These are phyloP conservation scores for Saccharomyces uvarum DNA, from an alignment of 1,139 yeast genomes.

Conservation along the genomic window DNA sequence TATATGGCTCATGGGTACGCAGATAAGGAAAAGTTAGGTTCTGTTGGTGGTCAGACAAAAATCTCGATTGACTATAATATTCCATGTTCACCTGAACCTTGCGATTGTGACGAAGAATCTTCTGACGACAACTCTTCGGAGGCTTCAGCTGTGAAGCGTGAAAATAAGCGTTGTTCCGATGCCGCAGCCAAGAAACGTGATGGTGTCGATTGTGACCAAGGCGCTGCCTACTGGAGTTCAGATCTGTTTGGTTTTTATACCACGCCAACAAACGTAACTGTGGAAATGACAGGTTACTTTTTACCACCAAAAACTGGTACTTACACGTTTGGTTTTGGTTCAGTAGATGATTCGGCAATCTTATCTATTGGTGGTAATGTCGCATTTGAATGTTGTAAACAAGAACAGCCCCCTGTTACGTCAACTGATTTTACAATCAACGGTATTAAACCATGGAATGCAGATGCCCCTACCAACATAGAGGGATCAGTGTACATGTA, in stretches of 20 bases:
- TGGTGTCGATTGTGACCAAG: background rate
- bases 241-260: constrained; percentile 1
- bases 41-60: background rate
- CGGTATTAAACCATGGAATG: constrained; percentile 8
- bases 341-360: constrained; percentile 27
- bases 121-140: background rate
- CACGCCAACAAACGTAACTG: constrained; percentile 12
- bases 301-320: constrained; percentile 22
- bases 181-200: background rate
- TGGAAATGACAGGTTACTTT: constrained; percentile 28
- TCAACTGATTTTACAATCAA: constrained; percentile 7
- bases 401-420: constrained; percentile 2
- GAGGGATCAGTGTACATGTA: constrained; percentile 1
- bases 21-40: background rate
- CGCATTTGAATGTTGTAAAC: constrained; percentile 30
- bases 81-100: constrained; percentile 12
- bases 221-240: constrained; percentile 2
- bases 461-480: background rate
- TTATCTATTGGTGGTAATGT: constrained; percentile 24
- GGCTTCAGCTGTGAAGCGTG: background rate
- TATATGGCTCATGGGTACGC: constrained; percentile 1
- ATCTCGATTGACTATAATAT: background rate
- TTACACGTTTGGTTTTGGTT: constrained; percentile 18
- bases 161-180: background rate
- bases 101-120: background rate